Conservation (phyloP, 176 grass and related monocot species). For the Alloteropsis semialata region DNA sequence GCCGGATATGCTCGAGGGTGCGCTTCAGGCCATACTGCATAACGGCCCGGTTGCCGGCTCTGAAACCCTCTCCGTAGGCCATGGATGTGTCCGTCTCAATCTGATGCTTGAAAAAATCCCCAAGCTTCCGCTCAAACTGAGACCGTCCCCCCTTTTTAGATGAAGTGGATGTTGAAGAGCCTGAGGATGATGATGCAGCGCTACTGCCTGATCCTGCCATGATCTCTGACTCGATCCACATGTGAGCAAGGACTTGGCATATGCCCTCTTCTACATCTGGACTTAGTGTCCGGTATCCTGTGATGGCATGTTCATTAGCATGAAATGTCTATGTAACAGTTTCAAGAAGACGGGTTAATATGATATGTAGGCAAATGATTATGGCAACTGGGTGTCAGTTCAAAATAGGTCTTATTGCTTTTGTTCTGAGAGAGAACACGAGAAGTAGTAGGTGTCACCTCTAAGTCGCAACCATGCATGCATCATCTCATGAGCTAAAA, state of each 20-base stretch:
- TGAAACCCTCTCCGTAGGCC: conserved; percentile 74
- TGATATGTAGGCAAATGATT: not conserved
- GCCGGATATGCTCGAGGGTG: conserved; percentile 76
- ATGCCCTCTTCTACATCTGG: conserved; percentile 85
- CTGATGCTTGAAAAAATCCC: conserved; percentile 77
- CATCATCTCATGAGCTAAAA: conserved; percentile 99
- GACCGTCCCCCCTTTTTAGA: conserved; percentile 49
- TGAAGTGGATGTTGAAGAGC: conserved; percentile 46
- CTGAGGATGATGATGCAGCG: conserved; percentile 44
- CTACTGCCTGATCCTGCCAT: conserved; percentile 47
- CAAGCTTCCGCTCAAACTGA: conserved; percentile 69
- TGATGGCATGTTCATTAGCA: conserved; percentile 12
- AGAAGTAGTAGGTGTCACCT: conserved; percentile 51
- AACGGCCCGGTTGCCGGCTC: conserved; percentile 59
- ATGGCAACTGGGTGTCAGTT: not conserved
- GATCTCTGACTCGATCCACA: conserved; percentile 85
- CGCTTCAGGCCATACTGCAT: conserved; percentile 59
- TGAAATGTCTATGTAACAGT: not conserved
- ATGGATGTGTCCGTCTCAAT: conserved; percentile 70
- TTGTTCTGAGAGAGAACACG: not conserved
- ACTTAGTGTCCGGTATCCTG: conserved; percentile 65
- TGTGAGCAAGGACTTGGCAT: conserved; percentile 80
- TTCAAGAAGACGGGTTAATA: not conserved
- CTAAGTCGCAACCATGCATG: conserved; percentile 93
- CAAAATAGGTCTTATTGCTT: not conserved